Percentiles rank a stretch among this genome's conserved stretches.
Conservation (phyloP, 495 filamentous ascomycete species). For the Amphirosellinia nigrospora region DNA sequence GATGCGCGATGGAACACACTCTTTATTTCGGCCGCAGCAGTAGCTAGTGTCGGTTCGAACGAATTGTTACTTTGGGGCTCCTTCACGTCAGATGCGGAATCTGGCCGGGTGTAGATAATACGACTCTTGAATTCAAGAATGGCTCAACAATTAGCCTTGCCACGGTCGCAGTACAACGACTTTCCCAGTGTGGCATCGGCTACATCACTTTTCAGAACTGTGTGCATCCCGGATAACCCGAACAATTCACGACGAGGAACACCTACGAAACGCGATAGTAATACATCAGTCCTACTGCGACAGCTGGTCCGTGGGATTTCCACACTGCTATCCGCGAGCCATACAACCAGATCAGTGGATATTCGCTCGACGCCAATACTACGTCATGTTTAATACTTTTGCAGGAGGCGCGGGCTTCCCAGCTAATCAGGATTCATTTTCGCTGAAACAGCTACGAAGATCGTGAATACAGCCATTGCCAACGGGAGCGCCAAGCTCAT, state of each 20-base stretch:
- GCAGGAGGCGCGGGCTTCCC: neutral
- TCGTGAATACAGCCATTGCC: conserved; percentile 1
- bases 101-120: neutral
- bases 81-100: neutral
- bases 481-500: conserved; percentile 40
- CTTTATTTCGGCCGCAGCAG: neutral
- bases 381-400: conserved; percentile 14
- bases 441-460: neutral
- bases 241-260: neutral
- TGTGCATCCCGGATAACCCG: neutral
- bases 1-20: conserved; percentile 40
- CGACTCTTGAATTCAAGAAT: conserved; percentile 14
- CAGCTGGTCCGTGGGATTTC: conserved; percentile 28
- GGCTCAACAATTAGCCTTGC: neutral
- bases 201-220: neutral
- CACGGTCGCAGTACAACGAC: conserved; percentile 5
- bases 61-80: neutral
- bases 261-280: neutral
- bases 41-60: neutral
- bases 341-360: conserved; percentile 16
- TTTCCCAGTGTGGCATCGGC: neutral
- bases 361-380: conserved; percentile 3
- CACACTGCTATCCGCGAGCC: conserved; percentile 5
- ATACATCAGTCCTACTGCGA: neutral
- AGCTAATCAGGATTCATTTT: conserved; percentile 10